Base-by-base conservation (phyloP, 495 filamentous ascomycete species). In the Pyrenula massariospora region DNA sequence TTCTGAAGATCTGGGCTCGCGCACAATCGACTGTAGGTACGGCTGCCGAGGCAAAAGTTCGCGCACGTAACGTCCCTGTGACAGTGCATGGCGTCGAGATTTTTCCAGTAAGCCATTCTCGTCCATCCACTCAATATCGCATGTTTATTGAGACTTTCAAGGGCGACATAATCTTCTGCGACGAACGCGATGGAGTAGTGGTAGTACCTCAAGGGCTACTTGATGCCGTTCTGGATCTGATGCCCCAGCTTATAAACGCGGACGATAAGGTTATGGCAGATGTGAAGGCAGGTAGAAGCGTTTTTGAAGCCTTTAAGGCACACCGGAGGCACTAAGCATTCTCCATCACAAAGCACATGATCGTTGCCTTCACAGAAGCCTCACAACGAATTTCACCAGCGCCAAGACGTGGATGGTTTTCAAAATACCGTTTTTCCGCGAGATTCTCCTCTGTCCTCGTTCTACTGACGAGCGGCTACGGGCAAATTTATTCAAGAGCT, bases 121-220 rank as follows among this genome's bases (percentile, higher is more conserved):
- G 0, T 23, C 54, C 23, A 24, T 22, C 25, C 12, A 22, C 25
- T 5, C 21, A 20, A 2, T 48, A 48, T 53, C 23, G 15, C 24
- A 60, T 49, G 3, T 15, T 58, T 25, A 25, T 20, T 25, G 52
- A 25, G 24, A 25, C 21, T 49, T 23, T 31, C 22, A 54, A 82
- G 69, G 83, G 83, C 0, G 85, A 87, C 67, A 70, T 86, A 20
- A 70, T 86, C 22, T 80, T 86, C 60, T 75, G 77, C 51, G 84
- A 88, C 64, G 73, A 76, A 0, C 61, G 68, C 22, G 80, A 83
- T 50, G 84, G 82, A 3, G 80, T 84, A 0, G 82, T 86, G 2
- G 74, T 72, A n/a, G 81, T 87, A 54, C 84, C 85, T 1, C 64
- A 68, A 24, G 70, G 68, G 11, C 65, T 75, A 22, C 65, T 84